A percentile compares a stretch with the other conserved stretches of the same genome.
Conservation (phyloP, 805 yeast genomes). For the Lipomyces sp. region DNA sequence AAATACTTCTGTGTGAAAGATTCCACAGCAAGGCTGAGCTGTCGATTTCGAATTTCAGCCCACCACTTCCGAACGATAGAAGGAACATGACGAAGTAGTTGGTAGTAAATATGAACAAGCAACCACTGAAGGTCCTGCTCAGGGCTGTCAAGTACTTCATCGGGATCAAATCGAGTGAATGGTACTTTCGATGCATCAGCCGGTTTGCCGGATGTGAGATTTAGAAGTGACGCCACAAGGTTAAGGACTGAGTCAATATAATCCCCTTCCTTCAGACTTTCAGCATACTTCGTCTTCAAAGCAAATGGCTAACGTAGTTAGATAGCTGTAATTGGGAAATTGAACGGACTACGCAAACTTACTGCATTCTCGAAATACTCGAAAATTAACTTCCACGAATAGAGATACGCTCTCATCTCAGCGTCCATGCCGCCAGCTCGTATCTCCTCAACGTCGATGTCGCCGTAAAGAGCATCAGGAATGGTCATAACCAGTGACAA, state of each 20-base stretch:
- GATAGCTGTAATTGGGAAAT: neutral
- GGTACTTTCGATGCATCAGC: constrained; percentile 33
- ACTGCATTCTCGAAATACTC: constrained; percentile 64
- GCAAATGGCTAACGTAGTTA: constrained; percentile 51
- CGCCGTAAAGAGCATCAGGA: constrained; percentile 24
- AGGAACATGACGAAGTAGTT: constrained; percentile 57
- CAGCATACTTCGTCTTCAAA: constrained; percentile 64
- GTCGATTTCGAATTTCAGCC: constrained; percentile 68
- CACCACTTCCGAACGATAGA: constrained; percentile 71
- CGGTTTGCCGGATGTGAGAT: constrained; percentile 46
- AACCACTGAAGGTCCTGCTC: constrained; percentile 49
- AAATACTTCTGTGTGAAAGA: constrained; percentile 63
- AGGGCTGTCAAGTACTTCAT: constrained; percentile 36
- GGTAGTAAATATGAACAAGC: constrained; percentile 57
- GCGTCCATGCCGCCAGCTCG: constrained; percentile 20
- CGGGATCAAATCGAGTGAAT: constrained; percentile 39
- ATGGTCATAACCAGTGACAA: constrained; percentile 44
- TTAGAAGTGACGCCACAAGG: constrained; percentile 53
- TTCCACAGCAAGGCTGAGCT: constrained; percentile 63
- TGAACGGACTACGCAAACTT: constrained; percentile 3
- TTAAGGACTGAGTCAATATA: constrained; percentile 58
- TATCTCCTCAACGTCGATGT: constrained; percentile 12
- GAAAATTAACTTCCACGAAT: constrained; percentile 72
- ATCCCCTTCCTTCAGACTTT: constrained; percentile 57
- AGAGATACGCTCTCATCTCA: constrained; percentile 51